Evolutionary conservation across 495 filamentous ascomycete species (phyloP).

Genomic region (Aspergillus affinis): DNA sequence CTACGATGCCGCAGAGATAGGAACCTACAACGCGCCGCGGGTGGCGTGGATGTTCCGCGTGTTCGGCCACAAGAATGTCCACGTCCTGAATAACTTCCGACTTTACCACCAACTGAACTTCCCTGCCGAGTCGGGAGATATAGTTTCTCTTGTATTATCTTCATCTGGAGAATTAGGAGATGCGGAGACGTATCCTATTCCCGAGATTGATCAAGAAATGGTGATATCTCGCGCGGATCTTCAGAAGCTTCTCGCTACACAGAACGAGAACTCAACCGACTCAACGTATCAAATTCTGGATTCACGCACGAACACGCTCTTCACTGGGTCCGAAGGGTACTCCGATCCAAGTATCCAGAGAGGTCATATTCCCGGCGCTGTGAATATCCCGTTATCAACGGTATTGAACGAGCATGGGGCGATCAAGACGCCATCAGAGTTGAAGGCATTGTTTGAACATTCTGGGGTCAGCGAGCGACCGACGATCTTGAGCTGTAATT

Average conservation of each 20-base stretch:
- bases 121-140: constrained; percentile 6
- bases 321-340: constrained; percentile 17
- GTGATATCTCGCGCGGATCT: background rate
- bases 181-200: background rate
- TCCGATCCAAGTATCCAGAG: constrained; percentile 14
- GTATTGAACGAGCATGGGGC: constrained; percentile 14
- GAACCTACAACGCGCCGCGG: constrained; percentile 31
- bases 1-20: constrained; percentile 32
- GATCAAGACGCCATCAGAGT: background rate
- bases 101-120: constrained; percentile 20
- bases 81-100: constrained; percentile 37
- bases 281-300: constrained; percentile 23
- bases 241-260: background rate
- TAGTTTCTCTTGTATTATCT: background rate
- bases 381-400: constrained; percentile 31
- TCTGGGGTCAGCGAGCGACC: constrained; percentile 22
- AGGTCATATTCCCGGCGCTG: constrained; percentile 33
- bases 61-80: constrained; percentile 28
- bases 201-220: background rate
- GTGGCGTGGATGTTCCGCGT: constrained; percentile 31
- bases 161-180: background rate
- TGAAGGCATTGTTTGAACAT: constrained; percentile 20
- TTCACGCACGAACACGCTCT: constrained; percentile 20
- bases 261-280: constrained; percentile 3
- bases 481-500: constrained; percentile 33